Base-by-base conservation (phyloP, 345 rosid species). In the Streptanthus diversifolius region DNA sequence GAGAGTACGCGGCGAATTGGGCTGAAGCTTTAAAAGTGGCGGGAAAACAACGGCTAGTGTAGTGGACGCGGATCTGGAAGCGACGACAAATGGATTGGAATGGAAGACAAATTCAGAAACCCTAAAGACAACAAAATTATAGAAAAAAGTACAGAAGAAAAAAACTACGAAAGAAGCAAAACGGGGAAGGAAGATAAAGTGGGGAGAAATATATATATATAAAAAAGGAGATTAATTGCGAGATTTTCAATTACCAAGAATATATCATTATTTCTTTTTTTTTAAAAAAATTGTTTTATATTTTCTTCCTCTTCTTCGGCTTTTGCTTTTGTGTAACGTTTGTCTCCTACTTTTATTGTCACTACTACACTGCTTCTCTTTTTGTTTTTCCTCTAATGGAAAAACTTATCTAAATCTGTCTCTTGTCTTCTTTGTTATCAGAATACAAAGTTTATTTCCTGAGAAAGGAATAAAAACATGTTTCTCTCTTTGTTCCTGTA, bases 21-120 rank as follows among this genome's bases (percentile, higher is more conserved):
- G 27, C 30, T 62, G 12, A 35, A 25, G 81, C 6, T 15, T 7
- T 1, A 17, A 83, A 83, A 79, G n/a, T 81, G 95, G 96, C 92
- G 92, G 95, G 96, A 92, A 88, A 68, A 25, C 44, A 85, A 81
- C 88, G 87, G 85, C 82, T 86, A 83, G 82, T 74, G 22, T 3
- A 15, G 0, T 6, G 43, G 43, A 39, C 21, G 15, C 63, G 66
- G 84, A 81, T 80, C 85, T 75, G 80, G 81, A 48, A 22, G 73
- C 39, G 79, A 75, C 63, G 80, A 32, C 57, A 64, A 66, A 72
- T 1, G 51, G 84, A 79, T 70, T 78, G 76, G 74, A 43, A 76
- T 68, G 66, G 77, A 74, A 7, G 71, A 64, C 70, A 68, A 52
- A 68, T 51, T 27, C 60, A 61, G 73, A 83, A 87, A 82, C 89